Base-by-base conservation (phyloP, 1,284 basidiomycete species). In the Malassezia globosa region DNA sequence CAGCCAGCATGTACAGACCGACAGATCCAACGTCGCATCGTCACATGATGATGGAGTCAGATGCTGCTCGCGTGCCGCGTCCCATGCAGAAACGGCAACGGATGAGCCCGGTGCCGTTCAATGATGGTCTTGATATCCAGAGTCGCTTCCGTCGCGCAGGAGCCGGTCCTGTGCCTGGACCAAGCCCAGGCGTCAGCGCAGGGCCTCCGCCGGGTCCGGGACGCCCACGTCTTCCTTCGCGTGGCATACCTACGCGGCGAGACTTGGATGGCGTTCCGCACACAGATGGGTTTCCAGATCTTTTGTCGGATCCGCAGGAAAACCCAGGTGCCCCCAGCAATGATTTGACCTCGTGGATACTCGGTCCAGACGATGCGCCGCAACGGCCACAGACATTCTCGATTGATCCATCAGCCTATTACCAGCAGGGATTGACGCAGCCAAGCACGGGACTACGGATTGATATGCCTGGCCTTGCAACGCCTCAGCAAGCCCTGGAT, bases 401-500 rank as follows among this genome's bases (percentile, higher is more conserved):
- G 26, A 46, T 52, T 25, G 50, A 52, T 23, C 44, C 50, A 1
- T 43, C 50, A 0, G 50, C 50, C 8, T 47, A 47, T 35, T 52
- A 52, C 33, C 50, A 45, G 18, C 34, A 33, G 3, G 38, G 38
- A 11, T 13, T 26, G 40, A 33, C 41, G 26, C 50, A 29, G 21
- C 40, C 44, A 4, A 13, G 19, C 25, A 18, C 22, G 1, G 48
- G 48, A 3, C n/a, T 52, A 18, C 50, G 50, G 21, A 25, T 52
- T 10, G 50, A 52, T 26, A 47, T 52, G 50, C 45, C 50, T 1
- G 39, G 43, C 7, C 23, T 46, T 10, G 18, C 31, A 5, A n/a
- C 41, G 14, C 7, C 41, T 6, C 41, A 37, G 7, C 11, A 25
- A 18, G 8, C 48, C 13, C 33, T 51, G 23, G 48, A 45, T 14